These are phyloP conservation scores for Sporothrix schenckii DNA, from an alignment of 2,329 filamentous ascomycete genomes.

Conservation along the genomic window DNA sequence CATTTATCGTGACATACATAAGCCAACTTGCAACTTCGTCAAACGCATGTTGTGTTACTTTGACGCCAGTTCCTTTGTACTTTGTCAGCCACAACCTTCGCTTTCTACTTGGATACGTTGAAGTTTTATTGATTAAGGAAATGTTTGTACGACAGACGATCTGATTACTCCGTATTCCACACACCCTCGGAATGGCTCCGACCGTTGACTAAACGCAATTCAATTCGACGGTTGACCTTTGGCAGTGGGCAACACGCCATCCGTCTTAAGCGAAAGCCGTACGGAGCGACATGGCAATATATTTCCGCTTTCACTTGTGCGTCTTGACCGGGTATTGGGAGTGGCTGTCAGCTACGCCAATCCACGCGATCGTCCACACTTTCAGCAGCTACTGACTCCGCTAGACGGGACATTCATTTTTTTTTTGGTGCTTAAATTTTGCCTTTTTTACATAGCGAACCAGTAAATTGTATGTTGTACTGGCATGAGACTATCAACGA, in stretches of 20 bases:
- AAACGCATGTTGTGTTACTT: background rate
- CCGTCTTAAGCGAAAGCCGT: no score
- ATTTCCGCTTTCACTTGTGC: no score
- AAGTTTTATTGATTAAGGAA: background rate
- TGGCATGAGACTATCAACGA: background rate
- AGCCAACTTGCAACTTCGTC: background rate
- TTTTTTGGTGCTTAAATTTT: no score
- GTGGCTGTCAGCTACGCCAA: no score
- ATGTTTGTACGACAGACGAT: background rate
- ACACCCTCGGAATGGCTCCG: background rate
- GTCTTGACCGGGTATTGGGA: no score
- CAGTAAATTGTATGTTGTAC: background rate
- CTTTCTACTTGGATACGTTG: background rate
- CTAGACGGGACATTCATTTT: no score
- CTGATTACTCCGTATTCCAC: no score
- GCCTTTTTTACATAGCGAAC: no score
- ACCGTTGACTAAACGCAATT: conserved; percentile 8
- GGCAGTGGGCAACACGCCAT: background rate
- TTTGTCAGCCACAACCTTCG: background rate
- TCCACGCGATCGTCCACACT: no score
- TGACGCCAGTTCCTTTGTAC: background rate
- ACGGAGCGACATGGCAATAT: background rate
- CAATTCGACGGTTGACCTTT: background rate
- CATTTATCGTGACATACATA: no score
- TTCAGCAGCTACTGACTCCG: no score